phyloP scores from a whole-genome alignment of 2,329 filamentous ascomycete species.

The Venturia nashicola region DNA sequence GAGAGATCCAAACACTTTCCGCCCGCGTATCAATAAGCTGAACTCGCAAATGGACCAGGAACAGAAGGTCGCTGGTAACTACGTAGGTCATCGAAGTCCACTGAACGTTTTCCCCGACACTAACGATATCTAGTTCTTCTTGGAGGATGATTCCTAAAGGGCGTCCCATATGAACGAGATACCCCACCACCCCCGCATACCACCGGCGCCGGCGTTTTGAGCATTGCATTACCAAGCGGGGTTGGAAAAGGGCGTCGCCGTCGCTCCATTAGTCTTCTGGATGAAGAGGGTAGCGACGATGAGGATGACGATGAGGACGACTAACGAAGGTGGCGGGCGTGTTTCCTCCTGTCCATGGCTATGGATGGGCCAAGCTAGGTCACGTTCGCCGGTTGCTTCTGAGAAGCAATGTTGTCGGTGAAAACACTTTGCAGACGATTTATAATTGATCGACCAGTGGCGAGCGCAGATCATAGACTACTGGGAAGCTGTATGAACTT shows the following conservation, averaged over 20 bases:
- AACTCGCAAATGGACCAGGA: slow-evolving; percentile 95
- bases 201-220: slow-evolving; percentile 3
- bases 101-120: neutral
- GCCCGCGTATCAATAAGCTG: slow-evolving; percentile 96
- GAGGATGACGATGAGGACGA: neutral
- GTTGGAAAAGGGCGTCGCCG: neutral
- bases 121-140: slow-evolving; percentile 61
- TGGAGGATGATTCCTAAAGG: slow-evolving; percentile 59
- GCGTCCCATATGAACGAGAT: slow-evolving; percentile 5
- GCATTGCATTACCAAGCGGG: neutral
- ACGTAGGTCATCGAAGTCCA: slow-evolving; percentile 44
- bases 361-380: slow-evolving; percentile 1
- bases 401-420: neutral
- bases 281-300: neutral
- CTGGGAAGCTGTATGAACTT: neutral
- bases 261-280: neutral
- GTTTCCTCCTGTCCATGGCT: slow-evolving; percentile 4
- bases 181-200: neutral
- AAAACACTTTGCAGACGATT: neutral
- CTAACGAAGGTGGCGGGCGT: slow-evolving; percentile 1
- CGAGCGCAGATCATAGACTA: neutral
- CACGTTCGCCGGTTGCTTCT: neutral
- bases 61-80: slow-evolving; percentile 89
- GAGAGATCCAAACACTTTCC: slow-evolving; percentile 89
- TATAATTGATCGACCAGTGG: neutral